Conservation (phyloP, 257 asterid species). For the Schizonepeta tenuifolia region DNA sequence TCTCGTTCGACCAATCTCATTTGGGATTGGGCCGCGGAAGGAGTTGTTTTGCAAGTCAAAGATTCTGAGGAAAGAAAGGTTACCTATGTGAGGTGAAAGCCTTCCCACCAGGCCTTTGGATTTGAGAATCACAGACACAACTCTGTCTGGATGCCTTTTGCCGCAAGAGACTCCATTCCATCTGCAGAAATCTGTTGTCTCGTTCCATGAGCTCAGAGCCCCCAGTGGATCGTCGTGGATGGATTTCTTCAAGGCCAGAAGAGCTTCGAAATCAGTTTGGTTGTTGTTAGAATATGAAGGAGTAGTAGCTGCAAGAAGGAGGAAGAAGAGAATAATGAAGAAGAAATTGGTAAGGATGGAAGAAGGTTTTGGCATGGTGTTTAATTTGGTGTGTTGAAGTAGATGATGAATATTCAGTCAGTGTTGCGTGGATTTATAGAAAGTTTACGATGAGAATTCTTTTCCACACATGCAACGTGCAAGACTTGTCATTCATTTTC, state of each 20-base stretch:
- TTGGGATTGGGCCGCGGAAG: not conserved
- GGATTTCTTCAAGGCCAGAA: not conserved
- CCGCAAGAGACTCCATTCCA: slow-evolving; percentile 1
- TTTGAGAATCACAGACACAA: not conserved
- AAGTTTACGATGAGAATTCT: no score
- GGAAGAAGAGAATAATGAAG: no score
- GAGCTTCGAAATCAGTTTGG: not conserved
- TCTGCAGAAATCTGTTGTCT: not conserved
- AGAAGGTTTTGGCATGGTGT: no score
- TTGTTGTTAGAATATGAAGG: no score
- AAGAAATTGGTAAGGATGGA: no score
- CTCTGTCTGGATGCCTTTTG: slow-evolving; percentile 7
- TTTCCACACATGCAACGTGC: no score
- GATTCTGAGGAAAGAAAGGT: slow-evolving; percentile 13
- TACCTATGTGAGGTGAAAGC: slow-evolving; percentile 11
- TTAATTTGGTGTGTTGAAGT: no score
- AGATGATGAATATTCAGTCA: no score
- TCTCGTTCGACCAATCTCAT: not conserved
- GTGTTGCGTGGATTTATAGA: no score
- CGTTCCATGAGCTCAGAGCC: slow-evolving; percentile 6
- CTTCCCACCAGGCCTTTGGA: not conserved
- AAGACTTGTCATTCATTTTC: no score
- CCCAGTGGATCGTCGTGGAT: not conserved
- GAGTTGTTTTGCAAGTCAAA: slow-evolving; percentile 4
- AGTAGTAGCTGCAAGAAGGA: no score